These are phyloP conservation scores for Bjerkandera adusta DNA, from an alignment of 1,284 basidiomycete genomes.

Conservation along the genomic window DNA sequence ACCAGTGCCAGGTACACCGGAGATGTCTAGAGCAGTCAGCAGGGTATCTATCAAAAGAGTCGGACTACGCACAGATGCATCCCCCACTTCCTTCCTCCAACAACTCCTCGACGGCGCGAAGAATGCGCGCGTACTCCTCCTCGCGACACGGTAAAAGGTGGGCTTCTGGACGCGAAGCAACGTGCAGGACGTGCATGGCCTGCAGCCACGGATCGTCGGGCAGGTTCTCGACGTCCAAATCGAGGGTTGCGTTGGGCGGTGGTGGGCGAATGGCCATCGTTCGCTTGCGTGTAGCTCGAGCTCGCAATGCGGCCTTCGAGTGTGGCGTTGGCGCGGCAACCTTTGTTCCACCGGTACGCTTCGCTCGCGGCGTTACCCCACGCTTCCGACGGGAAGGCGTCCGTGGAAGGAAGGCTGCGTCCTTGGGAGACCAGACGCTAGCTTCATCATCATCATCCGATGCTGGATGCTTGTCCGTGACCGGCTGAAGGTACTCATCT, in stretches of 20 bases:
- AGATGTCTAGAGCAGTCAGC: conserved; percentile 73
- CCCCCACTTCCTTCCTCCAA: conserved; percentile 93
- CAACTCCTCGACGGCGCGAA: conserved; percentile 80
- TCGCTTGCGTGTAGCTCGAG: conserved; percentile 35
- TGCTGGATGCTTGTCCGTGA: too few relatives aligned
- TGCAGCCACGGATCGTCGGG: conserved; percentile 79
- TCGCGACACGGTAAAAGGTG: conserved; percentile 79
- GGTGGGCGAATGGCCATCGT: conserved; percentile 35
- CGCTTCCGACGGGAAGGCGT: too few relatives aligned
- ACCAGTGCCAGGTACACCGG: conserved; percentile 96
- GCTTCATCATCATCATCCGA: too few relatives aligned
- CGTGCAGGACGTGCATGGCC: conserved; percentile 88
- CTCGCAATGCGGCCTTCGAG: conserved; percentile 57
- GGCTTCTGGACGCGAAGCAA: conserved; percentile 89
- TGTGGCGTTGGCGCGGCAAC: conserved; percentile 63
- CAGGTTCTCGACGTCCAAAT: conserved; percentile 42
- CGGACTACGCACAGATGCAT: conserved; percentile 78
- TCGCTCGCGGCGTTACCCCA: conserved; percentile 1
- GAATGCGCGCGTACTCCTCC: conserved; percentile 79
- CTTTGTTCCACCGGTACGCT: neutral
- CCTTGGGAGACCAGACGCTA: too few relatives aligned
- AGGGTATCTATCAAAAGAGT: neutral
- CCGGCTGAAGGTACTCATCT: too few relatives aligned
- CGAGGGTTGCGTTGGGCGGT: conserved; percentile 32
- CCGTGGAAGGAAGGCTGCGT: too few relatives aligned